These are phyloP conservation scores for Atractiella rhizophila DNA, from an alignment of 768 basidiomycete species.

Conservation along the genomic window DNA sequence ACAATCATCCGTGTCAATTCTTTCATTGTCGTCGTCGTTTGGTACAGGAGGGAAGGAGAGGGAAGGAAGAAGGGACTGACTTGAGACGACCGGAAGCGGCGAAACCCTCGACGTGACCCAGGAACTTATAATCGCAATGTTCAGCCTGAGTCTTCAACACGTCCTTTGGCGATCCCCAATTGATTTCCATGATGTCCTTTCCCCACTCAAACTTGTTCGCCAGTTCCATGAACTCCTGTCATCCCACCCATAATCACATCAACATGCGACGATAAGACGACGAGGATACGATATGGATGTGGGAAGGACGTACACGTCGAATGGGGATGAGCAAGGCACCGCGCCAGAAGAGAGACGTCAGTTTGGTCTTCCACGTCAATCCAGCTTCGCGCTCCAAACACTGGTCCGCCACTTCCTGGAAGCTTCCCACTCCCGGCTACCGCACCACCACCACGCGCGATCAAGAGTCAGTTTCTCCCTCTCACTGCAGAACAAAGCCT, in stretches of 20 bases:
- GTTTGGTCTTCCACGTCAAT: too few species aligned
- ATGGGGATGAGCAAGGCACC: too few species aligned
- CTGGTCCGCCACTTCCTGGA: slow-evolving; percentile 7
- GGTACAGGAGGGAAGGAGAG: background rate
- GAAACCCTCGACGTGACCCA: slow-evolving; percentile 10
- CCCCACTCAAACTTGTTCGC: slow-evolving; percentile 9
- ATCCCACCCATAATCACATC: background rate
- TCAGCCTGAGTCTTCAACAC: slow-evolving; percentile 8
- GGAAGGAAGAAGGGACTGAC: background rate
- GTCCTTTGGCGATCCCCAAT: too few species aligned
- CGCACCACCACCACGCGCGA: slow-evolving; percentile 2
- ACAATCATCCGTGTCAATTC: background rate
- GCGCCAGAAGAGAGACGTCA: too few species aligned
- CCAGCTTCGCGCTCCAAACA: slow-evolving; percentile 1
- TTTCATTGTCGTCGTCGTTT: background rate
- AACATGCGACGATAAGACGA: background rate
- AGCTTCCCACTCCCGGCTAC: slow-evolving; percentile 7
- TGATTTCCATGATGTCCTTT: background rate
- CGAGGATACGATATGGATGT: too few species aligned
- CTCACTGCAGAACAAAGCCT: too few species aligned
- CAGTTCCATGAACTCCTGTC: background rate
- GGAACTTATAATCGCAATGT: slow-evolving; percentile 12
- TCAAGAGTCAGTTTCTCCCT: background rate
- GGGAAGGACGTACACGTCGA: too few species aligned
- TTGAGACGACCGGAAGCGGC: slow-evolving; percentile 9